Evolutionary conservation across 2,329 filamentous ascomycete species (phyloP).

Genomic region (Aspergillus vadensis): DNA sequence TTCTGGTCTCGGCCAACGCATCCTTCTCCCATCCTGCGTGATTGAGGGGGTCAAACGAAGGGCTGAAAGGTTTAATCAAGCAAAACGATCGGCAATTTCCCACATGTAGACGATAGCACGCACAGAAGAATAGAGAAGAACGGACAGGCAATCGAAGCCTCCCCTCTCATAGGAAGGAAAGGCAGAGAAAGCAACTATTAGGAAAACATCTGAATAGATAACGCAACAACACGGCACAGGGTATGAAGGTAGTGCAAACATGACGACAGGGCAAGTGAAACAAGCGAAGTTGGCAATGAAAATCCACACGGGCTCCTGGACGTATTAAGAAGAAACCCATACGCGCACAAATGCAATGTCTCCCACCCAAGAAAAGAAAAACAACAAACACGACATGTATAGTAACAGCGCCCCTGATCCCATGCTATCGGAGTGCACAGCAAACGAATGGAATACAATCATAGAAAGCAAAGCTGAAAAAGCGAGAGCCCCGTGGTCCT

Average conservation of each 20-base stretch:
- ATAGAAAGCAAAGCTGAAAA: conserved; percentile 32
- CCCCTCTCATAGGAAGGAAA: conserved; percentile 9
- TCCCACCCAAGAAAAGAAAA: conserved; percentile 28
- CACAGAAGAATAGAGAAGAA: conserved; percentile 17
- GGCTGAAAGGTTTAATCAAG: not conserved
- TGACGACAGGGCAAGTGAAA: conserved; percentile 19
- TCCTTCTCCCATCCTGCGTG: not conserved
- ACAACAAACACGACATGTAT: conserved; percentile 25
- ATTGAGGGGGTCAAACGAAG: not conserved
- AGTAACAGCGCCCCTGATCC: conserved; percentile 36
- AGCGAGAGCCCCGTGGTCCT: conserved; percentile 36
- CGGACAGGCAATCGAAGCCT: conserved; percentile 14
- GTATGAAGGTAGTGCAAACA: conserved; percentile 36
- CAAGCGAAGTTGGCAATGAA: conserved; percentile 14
- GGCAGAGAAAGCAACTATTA: conserved; percentile 12
- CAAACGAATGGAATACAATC: conserved; percentile 20
- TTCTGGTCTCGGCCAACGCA: not conserved
- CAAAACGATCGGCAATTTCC: conserved; percentile 10
- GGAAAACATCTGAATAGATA: conserved; percentile 16
- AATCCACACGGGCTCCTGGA: conserved; percentile 18
- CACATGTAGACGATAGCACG: conserved; percentile 15
- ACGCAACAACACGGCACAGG: conserved; percentile 30
- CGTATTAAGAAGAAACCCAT: conserved; percentile 18
- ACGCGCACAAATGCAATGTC: conserved; percentile 33
- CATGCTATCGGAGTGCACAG: conserved; percentile 34